Evolutionary conservation across 148 eudicot genomes (phyloP), one percentile per base, ranked within the genome.

Genomic region (Arbutus unedo): DNA sequence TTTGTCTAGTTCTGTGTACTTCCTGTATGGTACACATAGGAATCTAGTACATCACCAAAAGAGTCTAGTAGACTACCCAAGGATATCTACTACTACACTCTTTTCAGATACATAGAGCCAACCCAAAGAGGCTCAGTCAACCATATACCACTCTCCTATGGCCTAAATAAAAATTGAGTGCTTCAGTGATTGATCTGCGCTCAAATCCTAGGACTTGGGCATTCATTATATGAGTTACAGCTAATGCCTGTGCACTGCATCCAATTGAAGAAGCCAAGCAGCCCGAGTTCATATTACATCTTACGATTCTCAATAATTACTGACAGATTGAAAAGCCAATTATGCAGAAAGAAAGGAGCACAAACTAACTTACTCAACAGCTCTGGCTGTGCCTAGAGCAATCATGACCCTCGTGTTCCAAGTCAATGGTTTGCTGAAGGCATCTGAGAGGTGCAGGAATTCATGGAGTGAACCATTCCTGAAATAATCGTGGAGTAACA

Each of bases 321-420:
- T 41, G 13, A 68, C 23, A n/a, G 31, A 38, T n/a, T 8, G 77
- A 31, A 57, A 70, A 44, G 48, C 44, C 56, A 53, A 48, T 38
- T 38, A 43, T 45, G 8, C 31, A 55, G 8, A 19, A 74, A 38
- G 48, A 21, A 64, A 43, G 47, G 72, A 80, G 53, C 9, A 76
- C 11, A 53, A 75, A 55, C 56, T 73, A 51, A 87, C 95, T 90
- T 83, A 92, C 95, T 91, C 95, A 83, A 88, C 78, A 74, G 92
- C 95, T 54, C 90, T 91, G 18, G 95, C 95, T 18, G 89, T 90
- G 55, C 95, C 95, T 53, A 91, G 85, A 79, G 95, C 90, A 72
- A 92, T 91, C 84, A 79, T 86, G 82, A 92, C 93, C 82, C 95
- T 81, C 16, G 92, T 90, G 77, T 92, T 92, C 95, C 95, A 92